phyloP scores from a whole-genome alignment of 1,284 basidiomycete genomes.

The Cryptococcus wingfieldii region DNA sequence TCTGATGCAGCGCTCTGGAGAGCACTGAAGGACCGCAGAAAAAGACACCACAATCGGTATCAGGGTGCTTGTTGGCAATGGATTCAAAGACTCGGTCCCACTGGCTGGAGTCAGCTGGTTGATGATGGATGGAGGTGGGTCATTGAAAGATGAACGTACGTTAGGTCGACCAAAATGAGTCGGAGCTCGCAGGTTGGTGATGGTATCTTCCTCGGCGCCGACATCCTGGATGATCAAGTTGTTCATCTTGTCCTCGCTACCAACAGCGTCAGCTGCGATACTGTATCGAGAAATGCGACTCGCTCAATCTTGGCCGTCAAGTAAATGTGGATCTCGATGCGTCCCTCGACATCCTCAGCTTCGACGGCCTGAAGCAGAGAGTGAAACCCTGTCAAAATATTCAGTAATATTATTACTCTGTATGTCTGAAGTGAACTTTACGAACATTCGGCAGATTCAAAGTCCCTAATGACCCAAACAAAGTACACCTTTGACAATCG shows the following conservation, averaged over 20 bases:
- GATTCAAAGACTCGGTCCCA: slow-evolving; percentile 79
- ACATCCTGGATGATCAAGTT: slow-evolving; percentile 86
- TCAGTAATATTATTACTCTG: slow-evolving; percentile 37
- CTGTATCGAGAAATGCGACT: not conserved
- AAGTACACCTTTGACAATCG: slow-evolving; percentile 47
- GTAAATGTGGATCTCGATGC: slow-evolving; percentile 87
- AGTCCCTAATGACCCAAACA: slow-evolving; percentile 70
- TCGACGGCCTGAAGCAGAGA: slow-evolving; percentile 86
- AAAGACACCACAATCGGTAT: slow-evolving; percentile 64
- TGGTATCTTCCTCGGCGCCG: slow-evolving; percentile 79
- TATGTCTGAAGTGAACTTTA: not conserved
- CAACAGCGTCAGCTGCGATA: not conserved
- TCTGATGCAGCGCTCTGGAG: slow-evolving; percentile 65
- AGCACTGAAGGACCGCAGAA: slow-evolving; percentile 67
- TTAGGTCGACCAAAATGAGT: slow-evolving; percentile 93
- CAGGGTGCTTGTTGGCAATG: slow-evolving; percentile 70
- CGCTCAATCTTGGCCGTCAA: slow-evolving; percentile 75
- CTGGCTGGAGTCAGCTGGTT: slow-evolving; percentile 6
- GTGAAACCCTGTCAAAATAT: slow-evolving; percentile 60
- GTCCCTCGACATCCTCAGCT: slow-evolving; percentile 74
- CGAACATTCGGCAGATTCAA: slow-evolving; percentile 53
- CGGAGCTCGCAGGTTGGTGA: slow-evolving; percentile 75
- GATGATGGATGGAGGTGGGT: not conserved
- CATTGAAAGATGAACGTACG: slow-evolving; percentile 20
- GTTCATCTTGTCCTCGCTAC: slow-evolving; percentile 71